These are phyloP conservation scores for Casuarina glauca DNA, from an alignment of 306 rosid genomes.

Conservation along the genomic window DNA sequence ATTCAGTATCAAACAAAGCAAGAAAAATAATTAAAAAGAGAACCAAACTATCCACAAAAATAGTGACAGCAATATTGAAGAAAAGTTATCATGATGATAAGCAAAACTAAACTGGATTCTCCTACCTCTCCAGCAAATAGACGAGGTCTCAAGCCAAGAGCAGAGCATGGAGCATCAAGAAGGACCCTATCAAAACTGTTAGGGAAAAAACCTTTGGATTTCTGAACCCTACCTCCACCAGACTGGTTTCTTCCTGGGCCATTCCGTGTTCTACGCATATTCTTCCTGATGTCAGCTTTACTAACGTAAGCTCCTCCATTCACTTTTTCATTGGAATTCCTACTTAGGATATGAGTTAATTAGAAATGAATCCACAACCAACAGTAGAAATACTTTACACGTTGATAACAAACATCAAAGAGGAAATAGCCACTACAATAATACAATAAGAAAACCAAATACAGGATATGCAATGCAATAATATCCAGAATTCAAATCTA, in stretches of 20 bases:
- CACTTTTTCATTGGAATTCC: constrained; percentile 35
- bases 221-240: constrained; percentile 70
- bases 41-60: neutral
- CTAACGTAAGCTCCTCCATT: constrained; percentile 54
- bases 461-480: constrained; percentile 8
- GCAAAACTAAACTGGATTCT: constrained; percentile 11
- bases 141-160: constrained; percentile 95
- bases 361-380: constrained; percentile 17
- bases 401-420: constrained; percentile 19
- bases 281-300: constrained; percentile 77
- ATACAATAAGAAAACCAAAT: constrained; percentile 16
- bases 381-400: constrained; percentile 23
- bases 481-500: constrained; percentile 18
- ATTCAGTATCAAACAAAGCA: neutral
- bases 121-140: constrained; percentile 86
- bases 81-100: constrained; percentile 5
- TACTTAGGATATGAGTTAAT: constrained; percentile 43
- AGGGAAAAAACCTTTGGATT: constrained; percentile 80
- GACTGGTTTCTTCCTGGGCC: constrained; percentile 90
- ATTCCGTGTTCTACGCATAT: constrained; percentile 59
- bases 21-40: neutral
- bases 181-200: constrained; percentile 94
- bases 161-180: constrained; percentile 98
- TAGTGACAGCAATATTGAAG: neutral
- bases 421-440: constrained; percentile 11